These are phyloP conservation scores for Passiflora organensis DNA, from an alignment of 345 rosid genomes.

Conservation along the genomic window DNA sequence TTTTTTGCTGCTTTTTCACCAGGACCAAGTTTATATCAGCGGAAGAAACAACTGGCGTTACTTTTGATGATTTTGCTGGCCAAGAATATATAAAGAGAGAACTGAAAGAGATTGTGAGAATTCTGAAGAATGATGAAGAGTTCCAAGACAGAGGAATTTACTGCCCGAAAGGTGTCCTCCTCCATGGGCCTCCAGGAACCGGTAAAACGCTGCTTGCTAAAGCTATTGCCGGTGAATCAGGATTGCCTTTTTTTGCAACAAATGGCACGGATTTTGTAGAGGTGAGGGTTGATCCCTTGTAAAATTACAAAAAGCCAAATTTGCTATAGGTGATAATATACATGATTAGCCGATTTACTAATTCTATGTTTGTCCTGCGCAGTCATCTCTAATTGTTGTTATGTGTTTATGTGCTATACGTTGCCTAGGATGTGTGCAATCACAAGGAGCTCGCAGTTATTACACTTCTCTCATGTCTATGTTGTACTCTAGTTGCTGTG, in stretches of 20 bases:
- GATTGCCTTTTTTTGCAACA: constrained; percentile 90
- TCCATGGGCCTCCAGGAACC: constrained; percentile 97
- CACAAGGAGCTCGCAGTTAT: no score
- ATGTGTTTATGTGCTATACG: no score
- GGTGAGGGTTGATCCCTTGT: no score
- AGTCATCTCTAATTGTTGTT: no score
- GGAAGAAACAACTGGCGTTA: constrained; percentile 89
- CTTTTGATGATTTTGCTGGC: constrained; percentile 97
- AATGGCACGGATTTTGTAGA: constrained; percentile 98
- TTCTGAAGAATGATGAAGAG: constrained; percentile 86
- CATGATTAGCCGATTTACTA: no score
- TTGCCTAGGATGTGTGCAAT: no score
- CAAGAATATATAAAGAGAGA: constrained; percentile 93
- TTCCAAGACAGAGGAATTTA: constrained; percentile 86
- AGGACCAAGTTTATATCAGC: constrained; percentile 96
- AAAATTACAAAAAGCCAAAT: no score
- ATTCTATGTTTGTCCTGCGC: no score
- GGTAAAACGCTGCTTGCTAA: constrained; percentile 95
- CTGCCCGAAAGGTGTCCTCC: constrained; percentile 97
- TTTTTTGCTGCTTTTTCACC: constrained; percentile 13
- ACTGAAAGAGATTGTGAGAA: constrained; percentile 83
- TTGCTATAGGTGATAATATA: no score
- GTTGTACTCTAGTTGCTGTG: no score
- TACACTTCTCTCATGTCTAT: no score
- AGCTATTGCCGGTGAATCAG: constrained; percentile 99